Evolutionary conservation across 768 basidiomycete species (phyloP).

Genomic region (Mycena venus): DNA sequence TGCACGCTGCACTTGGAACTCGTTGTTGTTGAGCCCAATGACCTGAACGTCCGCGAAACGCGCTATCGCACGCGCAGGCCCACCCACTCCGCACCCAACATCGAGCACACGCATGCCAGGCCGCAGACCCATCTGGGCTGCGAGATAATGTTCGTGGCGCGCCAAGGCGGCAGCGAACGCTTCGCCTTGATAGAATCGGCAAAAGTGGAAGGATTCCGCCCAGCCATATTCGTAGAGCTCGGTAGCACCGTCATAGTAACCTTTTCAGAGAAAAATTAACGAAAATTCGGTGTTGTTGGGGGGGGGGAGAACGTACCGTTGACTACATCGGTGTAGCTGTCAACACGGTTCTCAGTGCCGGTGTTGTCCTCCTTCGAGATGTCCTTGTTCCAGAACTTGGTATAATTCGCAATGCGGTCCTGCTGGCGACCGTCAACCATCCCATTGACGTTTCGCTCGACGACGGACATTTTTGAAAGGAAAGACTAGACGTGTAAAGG

Average conservation of each 20-base stretch:
- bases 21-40: slow-evolving; percentile 95
- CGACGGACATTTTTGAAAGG: slow-evolving; percentile 47
- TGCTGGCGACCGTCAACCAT: slow-evolving; percentile 26
- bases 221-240: slow-evolving; percentile 96
- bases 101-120: slow-evolving; percentile 97
- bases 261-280: slow-evolving; percentile 50
- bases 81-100: slow-evolving; percentile 98
- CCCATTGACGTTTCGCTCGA: slow-evolving; percentile 7
- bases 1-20: slow-evolving; percentile 91
- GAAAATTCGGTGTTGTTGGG: not conserved
- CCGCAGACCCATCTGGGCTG: slow-evolving; percentile 84
- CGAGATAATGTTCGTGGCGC: slow-evolving; percentile 98
- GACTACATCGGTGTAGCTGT: slow-evolving; percentile 92
- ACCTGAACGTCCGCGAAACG: slow-evolving; percentile 89
- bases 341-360: slow-evolving; percentile 81
- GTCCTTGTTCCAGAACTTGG: slow-evolving; percentile 93
- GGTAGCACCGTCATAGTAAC: slow-evolving; percentile 97
- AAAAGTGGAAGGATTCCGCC: slow-evolving; percentile 95
- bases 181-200: slow-evolving; percentile 95
- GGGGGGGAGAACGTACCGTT: slow-evolving; percentile 67
- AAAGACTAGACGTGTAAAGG: not conserved
- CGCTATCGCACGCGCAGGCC: slow-evolving; percentile 96
- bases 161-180: slow-evolving; percentile 81
- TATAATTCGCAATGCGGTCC: slow-evolving; percentile 69
- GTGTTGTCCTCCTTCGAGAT: slow-evolving; percentile 73